Evolutionary conservation across 1,284 basidiomycete genomes (phyloP).

Genomic region (Pisolithus thermaeus): DNA sequence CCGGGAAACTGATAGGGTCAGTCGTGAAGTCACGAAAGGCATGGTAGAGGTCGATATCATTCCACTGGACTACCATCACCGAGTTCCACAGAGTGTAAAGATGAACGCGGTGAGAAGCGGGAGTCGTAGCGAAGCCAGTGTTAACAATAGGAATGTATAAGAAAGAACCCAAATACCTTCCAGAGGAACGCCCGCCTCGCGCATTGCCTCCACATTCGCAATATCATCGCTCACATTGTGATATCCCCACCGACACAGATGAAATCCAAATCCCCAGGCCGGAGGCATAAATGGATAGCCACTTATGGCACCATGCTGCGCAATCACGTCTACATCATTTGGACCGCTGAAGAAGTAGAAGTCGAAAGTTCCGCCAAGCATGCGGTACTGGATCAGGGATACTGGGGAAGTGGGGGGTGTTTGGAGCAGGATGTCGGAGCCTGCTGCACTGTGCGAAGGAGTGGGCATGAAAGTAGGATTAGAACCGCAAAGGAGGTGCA

Average conservation of each 20-base stretch:
- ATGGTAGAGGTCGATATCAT: conserved; percentile 71
- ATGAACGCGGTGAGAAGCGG: no score
- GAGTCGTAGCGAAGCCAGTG: no score
- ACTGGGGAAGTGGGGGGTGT: conserved; percentile 45
- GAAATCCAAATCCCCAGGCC: conserved; percentile 66
- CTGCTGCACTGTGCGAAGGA: conserved; percentile 37
- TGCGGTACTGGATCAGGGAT: conserved; percentile 59
- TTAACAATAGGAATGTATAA: no score
- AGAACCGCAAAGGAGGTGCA: conserved; percentile 15
- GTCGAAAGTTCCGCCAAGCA: conserved; percentile 63
- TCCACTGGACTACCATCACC: conserved; percentile 55
- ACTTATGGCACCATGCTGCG: conserved; percentile 58
- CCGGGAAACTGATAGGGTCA: conserved; percentile 60
- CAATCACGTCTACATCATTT: conserved; percentile 53
- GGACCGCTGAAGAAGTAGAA: conserved; percentile 72
- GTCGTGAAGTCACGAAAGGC: conserved; percentile 63
- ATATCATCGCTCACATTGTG: conserved; percentile 40
- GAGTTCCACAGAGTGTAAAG: no score
- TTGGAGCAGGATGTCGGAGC: conserved; percentile 58
- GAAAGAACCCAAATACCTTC: conserved; percentile 40
- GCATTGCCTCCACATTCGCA: conserved; percentile 53
- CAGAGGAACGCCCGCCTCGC: conserved; percentile 56
- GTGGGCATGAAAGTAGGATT: not conserved
- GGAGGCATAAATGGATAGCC: conserved; percentile 66
- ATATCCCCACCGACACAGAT: conserved; percentile 65